Conservation (phyloP, 257 asterid species). For the Primulina tabacum region DNA sequence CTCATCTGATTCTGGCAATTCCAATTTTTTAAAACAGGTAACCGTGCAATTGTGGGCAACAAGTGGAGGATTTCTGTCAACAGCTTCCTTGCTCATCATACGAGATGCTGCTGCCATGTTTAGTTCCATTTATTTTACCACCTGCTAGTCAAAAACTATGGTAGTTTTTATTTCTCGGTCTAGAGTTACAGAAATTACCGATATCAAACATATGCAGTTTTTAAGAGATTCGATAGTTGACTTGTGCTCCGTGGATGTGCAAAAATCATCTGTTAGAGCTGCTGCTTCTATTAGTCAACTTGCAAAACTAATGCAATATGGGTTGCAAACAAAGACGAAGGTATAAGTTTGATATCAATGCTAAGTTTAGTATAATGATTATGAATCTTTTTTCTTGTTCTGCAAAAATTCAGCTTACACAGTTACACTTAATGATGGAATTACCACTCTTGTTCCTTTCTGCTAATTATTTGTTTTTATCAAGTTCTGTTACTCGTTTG, state of each 20-base stretch:
- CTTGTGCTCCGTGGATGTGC: constrained; percentile 71
- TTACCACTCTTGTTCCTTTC: not conserved
- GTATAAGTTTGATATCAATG: constrained; percentile 31
- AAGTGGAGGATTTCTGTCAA: constrained; percentile 58
- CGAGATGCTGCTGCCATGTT: constrained; percentile 51
- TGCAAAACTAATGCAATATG: constrained; percentile 63
- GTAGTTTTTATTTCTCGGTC: constrained; percentile 56
- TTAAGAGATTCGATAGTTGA: constrained; percentile 66
- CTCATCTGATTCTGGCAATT: constrained; percentile 20
- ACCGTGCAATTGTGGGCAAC: constrained; percentile 90
- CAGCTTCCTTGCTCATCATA: constrained; percentile 60
- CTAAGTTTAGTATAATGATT: constrained; percentile 3
- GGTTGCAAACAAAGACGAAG: constrained; percentile 66
- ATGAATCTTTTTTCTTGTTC: not conserved
- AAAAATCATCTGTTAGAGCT: constrained; percentile 61
- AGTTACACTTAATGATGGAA: not conserved
- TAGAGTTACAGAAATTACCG: constrained; percentile 54
- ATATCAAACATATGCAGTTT: constrained; percentile 59
- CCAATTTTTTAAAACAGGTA: constrained; percentile 45
- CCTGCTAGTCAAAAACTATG: constrained; percentile 66
- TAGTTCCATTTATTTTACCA: constrained; percentile 48
- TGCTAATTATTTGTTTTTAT: constrained; percentile 3
- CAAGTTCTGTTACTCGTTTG: not conserved
- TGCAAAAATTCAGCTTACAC: not conserved
- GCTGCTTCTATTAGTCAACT: constrained; percentile 63